A percentile compares a stretch with the other conserved stretches of the same genome.
These are phyloP conservation scores for Serendipita indica DNA, from an alignment of 768 basidiomycete genomes.

Conservation along the genomic window DNA sequence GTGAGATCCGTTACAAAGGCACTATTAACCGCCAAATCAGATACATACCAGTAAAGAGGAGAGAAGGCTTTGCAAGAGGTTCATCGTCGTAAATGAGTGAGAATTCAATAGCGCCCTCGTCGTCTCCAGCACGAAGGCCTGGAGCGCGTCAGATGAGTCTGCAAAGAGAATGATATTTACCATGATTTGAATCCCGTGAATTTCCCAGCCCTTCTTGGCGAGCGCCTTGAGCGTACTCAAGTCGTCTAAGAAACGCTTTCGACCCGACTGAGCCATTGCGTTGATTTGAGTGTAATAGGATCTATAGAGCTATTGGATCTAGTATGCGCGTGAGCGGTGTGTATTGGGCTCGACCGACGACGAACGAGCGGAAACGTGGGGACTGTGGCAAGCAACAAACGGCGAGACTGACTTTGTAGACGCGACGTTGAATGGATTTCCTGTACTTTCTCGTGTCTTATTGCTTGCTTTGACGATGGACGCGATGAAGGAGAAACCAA, in stretches of 20 bases:
- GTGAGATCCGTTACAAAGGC: not conserved
- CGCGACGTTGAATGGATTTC: too few relatives aligned
- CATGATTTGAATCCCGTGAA: conserved; percentile 28
- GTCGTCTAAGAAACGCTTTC: conserved; percentile 43
- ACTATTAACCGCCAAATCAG: not conserved
- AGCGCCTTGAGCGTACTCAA: conserved; percentile 32
- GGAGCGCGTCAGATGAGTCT: not conserved
- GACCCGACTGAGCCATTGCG: conserved; percentile 23
- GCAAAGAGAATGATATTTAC: conserved; percentile 24
- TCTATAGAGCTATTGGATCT: too few relatives aligned
- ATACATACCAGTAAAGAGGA: conserved; percentile 37
- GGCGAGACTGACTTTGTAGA: too few relatives aligned
- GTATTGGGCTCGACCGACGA: too few relatives aligned
- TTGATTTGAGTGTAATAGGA: too few relatives aligned
- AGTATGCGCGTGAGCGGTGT: too few relatives aligned
- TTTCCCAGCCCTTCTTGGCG: conserved; percentile 24
- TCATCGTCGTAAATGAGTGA: conserved; percentile 23
- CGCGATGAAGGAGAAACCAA: too few relatives aligned
- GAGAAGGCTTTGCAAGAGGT: conserved; percentile 26
- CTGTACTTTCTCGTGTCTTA: too few relatives aligned
- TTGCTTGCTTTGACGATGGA: too few relatives aligned
- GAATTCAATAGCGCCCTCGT: conserved; percentile 50
- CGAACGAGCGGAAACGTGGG: too few relatives aligned
- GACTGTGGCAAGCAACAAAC: too few relatives aligned
- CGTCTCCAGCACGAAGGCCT: conserved; percentile 44